A percentile compares a stretch with the other conserved stretches of the same genome.
phyloP scores from a whole-genome alignment of 1,139 yeast species.

The Magnusiomyces ingens region DNA sequence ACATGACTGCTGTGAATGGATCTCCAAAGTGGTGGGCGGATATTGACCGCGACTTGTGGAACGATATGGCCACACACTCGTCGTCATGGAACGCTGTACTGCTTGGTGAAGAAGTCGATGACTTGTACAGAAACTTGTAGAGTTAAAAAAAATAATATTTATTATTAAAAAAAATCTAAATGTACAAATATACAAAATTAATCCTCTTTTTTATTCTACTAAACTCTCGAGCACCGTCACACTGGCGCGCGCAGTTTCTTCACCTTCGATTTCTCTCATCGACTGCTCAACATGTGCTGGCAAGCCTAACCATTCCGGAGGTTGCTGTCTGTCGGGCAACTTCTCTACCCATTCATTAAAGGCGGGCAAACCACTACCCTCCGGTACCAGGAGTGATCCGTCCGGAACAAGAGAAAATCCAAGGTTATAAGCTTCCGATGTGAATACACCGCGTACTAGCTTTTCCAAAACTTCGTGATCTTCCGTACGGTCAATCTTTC shows the following conservation, averaged over 20 bases:
- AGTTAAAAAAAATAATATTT: not conserved
- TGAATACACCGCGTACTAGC: constrained; percentile 34
- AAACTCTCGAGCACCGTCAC: constrained; percentile 3
- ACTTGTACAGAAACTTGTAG: not conserved
- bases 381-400: constrained; percentile 41
- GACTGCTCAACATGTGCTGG: constrained; percentile 39
- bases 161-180: not conserved
- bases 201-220: not conserved
- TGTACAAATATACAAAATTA: not conserved
- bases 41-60: not conserved
- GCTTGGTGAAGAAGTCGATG: constrained; percentile 1
- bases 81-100: not conserved
- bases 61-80: not conserved
- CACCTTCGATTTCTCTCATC: constrained; percentile 26
- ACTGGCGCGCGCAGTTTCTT: constrained; percentile 10
- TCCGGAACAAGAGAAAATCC: constrained; percentile 34
- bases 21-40: not conserved
- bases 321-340: constrained; percentile 49
- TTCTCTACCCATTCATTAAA: constrained; percentile 46
- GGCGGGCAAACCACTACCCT: constrained; percentile 37
- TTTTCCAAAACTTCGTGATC: constrained; percentile 38
- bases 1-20: too few species aligned
- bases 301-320: constrained; percentile 60
- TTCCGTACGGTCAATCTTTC: constrained; percentile 48
- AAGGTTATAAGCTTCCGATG: constrained; percentile 33